Percentiles rank a stretch among this genome's conserved stretches.
phyloP scores from a whole-genome alignment of 768 basidiomycete genomes.

The Pholiota microspora region DNA sequence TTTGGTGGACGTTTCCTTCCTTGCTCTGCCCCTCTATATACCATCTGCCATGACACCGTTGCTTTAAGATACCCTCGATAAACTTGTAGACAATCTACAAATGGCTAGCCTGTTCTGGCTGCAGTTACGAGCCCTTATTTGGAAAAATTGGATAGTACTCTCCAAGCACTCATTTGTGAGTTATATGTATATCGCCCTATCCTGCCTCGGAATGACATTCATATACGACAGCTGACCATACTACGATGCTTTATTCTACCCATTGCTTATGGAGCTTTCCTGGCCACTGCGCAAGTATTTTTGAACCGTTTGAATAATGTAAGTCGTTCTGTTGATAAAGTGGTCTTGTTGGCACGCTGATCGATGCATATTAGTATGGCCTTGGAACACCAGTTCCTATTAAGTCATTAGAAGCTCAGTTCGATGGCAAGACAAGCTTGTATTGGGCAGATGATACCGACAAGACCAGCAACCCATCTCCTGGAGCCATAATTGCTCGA shows the following conservation, averaged over 20 bases:
- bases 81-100: not conserved
- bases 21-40: not conserved
- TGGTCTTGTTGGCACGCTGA: not conserved
- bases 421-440: conserved; percentile 50
- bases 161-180: conserved; percentile 60
- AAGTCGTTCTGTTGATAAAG: conserved; percentile 18
- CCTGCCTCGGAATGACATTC: not conserved
- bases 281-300: conserved; percentile 62
- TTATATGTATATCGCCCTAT: not conserved
- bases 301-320: conserved; percentile 61
- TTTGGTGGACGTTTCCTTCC: not conserved
- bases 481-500: conserved; percentile 56
- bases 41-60: not conserved
- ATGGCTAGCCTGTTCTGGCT: conserved; percentile 46
- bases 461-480: conserved; percentile 50
- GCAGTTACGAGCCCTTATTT: conserved; percentile 57
- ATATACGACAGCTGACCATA: conserved; percentile 46
- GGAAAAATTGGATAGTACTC: conserved; percentile 77
- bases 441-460: conserved; percentile 72
- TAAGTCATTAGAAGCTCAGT: conserved; percentile 42
- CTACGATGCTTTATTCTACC: conserved; percentile 63
- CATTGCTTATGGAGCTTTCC: conserved; percentile 64
- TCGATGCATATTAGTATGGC: conserved; percentile 49
- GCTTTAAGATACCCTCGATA: not conserved
- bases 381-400: conserved; percentile 57